Evolutionary conservation across 2,329 filamentous ascomycete species (phyloP).

Genomic region (Aspergillus carbonarius): DNA sequence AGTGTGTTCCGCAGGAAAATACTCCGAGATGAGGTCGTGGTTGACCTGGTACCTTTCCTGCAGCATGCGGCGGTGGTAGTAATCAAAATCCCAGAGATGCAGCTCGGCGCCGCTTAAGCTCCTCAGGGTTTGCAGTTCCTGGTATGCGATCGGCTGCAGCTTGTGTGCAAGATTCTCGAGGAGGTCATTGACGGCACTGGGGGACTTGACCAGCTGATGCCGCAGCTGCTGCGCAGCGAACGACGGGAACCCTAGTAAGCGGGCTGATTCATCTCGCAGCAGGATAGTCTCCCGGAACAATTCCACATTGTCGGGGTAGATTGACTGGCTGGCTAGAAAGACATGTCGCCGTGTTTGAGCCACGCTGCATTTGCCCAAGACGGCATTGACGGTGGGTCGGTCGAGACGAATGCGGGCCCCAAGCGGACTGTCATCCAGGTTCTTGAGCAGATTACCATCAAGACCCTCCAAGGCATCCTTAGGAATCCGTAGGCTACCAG

Average conservation of each 20-base stretch:
- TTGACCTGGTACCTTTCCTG: not conserved
- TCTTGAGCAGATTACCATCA: not conserved
- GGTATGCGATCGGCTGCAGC: not conserved
- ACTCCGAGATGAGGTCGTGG: not conserved
- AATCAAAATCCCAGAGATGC: constrained; percentile 4
- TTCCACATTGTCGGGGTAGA: not conserved
- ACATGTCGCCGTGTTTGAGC: not conserved
- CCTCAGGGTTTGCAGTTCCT: not conserved
- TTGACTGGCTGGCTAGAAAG: not conserved
- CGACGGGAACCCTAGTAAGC: not conserved
- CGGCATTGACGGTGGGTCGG: not conserved
- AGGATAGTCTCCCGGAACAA: not conserved
- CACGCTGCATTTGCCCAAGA: not conserved
- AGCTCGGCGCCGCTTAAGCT: not conserved
- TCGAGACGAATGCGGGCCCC: not conserved
- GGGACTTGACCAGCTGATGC: not conserved
- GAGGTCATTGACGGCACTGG: not conserved
- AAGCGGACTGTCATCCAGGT: not conserved
- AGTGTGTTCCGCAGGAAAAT: not conserved
- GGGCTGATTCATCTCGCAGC: not conserved
- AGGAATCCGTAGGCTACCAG: not conserved
- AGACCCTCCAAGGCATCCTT: not conserved
- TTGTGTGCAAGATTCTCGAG: not conserved
- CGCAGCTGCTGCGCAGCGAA: not conserved
- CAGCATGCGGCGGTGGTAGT: not conserved